These are phyloP conservation scores for Pogostemon cablin DNA, from an alignment of 257 asterid species.

Conservation along the genomic window DNA sequence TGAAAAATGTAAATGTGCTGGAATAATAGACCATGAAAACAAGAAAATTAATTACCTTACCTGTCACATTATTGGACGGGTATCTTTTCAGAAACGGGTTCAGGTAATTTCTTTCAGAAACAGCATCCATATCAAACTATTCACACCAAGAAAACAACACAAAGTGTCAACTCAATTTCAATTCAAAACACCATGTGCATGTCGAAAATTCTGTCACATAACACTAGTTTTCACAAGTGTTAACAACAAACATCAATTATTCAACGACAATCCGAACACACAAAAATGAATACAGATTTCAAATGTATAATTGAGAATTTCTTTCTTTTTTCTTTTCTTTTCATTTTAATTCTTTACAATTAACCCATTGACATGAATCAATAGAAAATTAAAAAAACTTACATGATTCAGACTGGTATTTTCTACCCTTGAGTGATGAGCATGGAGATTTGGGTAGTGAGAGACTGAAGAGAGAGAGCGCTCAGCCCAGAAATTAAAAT, in stretches of 20 bases:
- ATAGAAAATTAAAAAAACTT: slow-evolving; percentile 1
- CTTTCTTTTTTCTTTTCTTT: no score
- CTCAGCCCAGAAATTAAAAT: no score
- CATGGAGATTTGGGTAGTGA: no score
- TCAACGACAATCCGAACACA: slow-evolving; percentile 25
- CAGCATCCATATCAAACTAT: slow-evolving; percentile 52
- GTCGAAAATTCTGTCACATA: slow-evolving; percentile 19
- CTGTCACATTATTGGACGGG: slow-evolving; percentile 43
- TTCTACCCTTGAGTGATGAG: no score
- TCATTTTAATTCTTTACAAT: no score
- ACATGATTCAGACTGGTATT: not conserved
- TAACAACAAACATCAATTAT: not conserved
- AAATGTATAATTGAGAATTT: not conserved
- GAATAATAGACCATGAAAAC: not conserved
- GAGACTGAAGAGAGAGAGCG: no score
- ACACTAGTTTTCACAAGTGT: slow-evolving; percentile 11
- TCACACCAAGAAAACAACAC: slow-evolving; percentile 24
- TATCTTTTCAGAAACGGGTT: slow-evolving; percentile 46
- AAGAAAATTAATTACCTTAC: slow-evolving; percentile 36
- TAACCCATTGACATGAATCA: not conserved
- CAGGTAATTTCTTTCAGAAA: slow-evolving; percentile 35
- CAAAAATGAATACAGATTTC: slow-evolving; percentile 12
- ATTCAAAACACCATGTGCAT: slow-evolving; percentile 33
- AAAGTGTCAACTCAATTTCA: slow-evolving; percentile 26
- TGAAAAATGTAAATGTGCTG: not conserved